Evolutionary conservation across 2,329 filamentous ascomycete genomes (phyloP).

Genomic region (Pyrenophora graminea): DNA sequence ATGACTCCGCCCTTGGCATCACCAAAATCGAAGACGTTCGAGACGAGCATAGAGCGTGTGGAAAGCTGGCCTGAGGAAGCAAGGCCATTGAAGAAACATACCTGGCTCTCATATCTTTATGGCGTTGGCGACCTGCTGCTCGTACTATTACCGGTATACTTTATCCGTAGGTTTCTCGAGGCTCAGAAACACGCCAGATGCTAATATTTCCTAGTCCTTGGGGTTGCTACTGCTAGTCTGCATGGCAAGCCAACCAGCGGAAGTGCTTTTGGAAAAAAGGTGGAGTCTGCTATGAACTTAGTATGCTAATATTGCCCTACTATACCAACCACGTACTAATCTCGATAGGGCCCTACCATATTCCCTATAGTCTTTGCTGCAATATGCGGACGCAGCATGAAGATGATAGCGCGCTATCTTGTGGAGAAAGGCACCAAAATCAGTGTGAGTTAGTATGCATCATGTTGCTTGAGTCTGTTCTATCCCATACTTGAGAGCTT

Average conservation of each 20-base stretch:
- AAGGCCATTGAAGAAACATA: constrained; percentile 26
- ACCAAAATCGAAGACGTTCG: constrained; percentile 29
- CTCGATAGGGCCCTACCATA: constrained; percentile 35
- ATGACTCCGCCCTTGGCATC: not conserved
- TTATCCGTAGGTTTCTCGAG: constrained; percentile 5
- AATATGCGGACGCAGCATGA: constrained; percentile 41
- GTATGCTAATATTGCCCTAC: constrained; percentile 9
- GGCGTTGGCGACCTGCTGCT: constrained; percentile 33
- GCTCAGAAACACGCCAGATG: no score
- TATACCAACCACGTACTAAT: constrained; percentile 2
- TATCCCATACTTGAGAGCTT: no score
- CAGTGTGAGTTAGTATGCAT: constrained; percentile 25
- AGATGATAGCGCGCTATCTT: constrained; percentile 42
- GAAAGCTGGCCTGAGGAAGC: constrained; percentile 40
- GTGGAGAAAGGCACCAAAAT: constrained; percentile 41
- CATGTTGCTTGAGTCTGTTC: not conserved
- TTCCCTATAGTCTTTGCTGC: constrained; percentile 46
- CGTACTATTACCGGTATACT: constrained; percentile 39
- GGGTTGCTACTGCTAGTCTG: constrained; percentile 25
- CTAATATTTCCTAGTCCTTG: constrained; percentile 28
- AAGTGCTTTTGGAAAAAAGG: constrained; percentile 33
- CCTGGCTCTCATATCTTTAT: constrained; percentile 29
- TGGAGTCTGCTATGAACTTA: constrained; percentile 32
- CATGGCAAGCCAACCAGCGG: constrained; percentile 32
- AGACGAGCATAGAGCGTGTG: constrained; percentile 26